Conservation (phyloP, 2,329 filamentous ascomycete species). For the Paradendryphiella salina region DNA sequence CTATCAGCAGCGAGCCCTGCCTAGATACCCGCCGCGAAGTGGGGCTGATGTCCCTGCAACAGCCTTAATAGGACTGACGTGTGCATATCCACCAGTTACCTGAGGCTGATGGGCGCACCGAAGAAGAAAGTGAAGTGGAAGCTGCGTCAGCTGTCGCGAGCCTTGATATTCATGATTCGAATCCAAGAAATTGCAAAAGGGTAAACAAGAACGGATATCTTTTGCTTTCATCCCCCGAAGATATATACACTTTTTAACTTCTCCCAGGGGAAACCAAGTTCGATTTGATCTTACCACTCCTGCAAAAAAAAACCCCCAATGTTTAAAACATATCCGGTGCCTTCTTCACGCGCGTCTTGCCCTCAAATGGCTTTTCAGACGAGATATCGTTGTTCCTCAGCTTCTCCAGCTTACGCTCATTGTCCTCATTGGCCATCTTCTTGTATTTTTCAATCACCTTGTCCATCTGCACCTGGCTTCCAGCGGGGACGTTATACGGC, state of each 20-base stretch:
- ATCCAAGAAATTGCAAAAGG: too few relatives aligned
- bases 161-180: too few relatives aligned
- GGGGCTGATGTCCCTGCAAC: constrained; percentile 14
- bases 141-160: too few relatives aligned
- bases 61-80: constrained; percentile 13
- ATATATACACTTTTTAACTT: constrained; percentile 29
- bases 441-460: constrained; percentile 65
- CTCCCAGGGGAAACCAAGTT: neutral
- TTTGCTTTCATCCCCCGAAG: constrained; percentile 10
- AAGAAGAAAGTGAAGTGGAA: too few relatives aligned
- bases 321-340: constrained; percentile 23
- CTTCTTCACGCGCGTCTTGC: constrained; percentile 28
- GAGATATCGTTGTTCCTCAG: constrained; percentile 39
- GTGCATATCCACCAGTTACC: constrained; percentile 1
- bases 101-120: too few relatives aligned
- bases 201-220: constrained; percentile 21
- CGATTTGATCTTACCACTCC: too few relatives aligned
- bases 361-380: constrained; percentile 38
- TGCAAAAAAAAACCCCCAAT: too few relatives aligned
- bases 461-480: constrained; percentile 62
- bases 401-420: constrained; percentile 59
- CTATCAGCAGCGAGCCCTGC: constrained; percentile 11
- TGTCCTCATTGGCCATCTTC: constrained; percentile 59
- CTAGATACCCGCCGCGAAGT: constrained; percentile 14
- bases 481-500: constrained; percentile 66